phyloP scores from a whole-genome alignment of 2,329 filamentous ascomycete species.

The Coniochaeta sp. region DNA sequence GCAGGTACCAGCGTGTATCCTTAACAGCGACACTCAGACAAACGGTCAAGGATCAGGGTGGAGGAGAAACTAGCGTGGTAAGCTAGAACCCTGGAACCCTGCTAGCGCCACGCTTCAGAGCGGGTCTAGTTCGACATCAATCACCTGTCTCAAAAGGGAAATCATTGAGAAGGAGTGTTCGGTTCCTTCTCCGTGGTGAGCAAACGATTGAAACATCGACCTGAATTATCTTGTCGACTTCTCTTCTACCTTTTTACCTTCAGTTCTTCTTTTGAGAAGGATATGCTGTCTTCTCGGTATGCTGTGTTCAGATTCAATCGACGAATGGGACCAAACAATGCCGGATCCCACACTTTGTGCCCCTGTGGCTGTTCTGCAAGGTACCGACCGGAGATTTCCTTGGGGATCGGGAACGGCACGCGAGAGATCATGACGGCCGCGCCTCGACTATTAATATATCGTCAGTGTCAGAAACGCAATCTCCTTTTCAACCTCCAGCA shows the following conservation, averaged over 20 bases:
- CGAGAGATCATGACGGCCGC: neutral
- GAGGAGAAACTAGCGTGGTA: neutral
- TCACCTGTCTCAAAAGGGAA: neutral
- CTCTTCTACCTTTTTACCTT: too few species aligned
- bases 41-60: neutral
- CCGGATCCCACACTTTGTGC: neutral
- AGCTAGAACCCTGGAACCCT: neutral
- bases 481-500: neutral
- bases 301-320: too few species aligned
- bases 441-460: neutral
- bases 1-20: neutral
- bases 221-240: too few species aligned
- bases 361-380: conserved; percentile 2
- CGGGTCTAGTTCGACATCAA: neutral
- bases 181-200: neutral
- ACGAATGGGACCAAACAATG: neutral
- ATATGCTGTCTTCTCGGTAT: too few species aligned
- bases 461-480: neutral
- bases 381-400: conserved; percentile 1
- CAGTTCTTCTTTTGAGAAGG: too few species aligned
- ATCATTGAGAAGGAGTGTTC: neutral
- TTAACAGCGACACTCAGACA: neutral
- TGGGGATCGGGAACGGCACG: neutral
- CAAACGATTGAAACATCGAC: neutral
- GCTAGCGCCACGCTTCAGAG: neutral